Conservation (phyloP, 1,284 basidiomycete species). For the Pascua guehoae region DNA sequence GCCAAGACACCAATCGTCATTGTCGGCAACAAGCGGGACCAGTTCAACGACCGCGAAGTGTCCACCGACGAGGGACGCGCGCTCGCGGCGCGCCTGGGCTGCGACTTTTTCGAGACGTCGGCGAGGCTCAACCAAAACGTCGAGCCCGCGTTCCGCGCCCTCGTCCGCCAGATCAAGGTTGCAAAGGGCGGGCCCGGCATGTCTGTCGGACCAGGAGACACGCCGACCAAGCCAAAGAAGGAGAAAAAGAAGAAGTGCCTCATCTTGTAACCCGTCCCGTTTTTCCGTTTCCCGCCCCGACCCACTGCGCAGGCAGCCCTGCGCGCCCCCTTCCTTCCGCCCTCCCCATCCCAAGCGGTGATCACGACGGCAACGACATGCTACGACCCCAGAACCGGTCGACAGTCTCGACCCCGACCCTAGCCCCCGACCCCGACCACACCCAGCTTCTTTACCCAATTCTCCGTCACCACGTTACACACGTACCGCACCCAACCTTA, state of each 20-base stretch:
- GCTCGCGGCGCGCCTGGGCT: slow-evolving; percentile 81
- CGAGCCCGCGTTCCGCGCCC: slow-evolving; percentile 83
- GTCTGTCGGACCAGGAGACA: slow-evolving; percentile 4
- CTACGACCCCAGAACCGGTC: no score
- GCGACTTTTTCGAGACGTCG: slow-evolving; percentile 93
- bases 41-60: slow-evolving; percentile 74
- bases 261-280: slow-evolving; percentile 34
- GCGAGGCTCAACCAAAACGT: slow-evolving; percentile 95
- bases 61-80: slow-evolving; percentile 81
- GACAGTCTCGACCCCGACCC: no score
- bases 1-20: slow-evolving; percentile 59
- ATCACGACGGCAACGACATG: no score
- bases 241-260: slow-evolving; percentile 47
- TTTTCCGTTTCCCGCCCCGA: no score
- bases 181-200: slow-evolving; percentile 23
- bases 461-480: no score
- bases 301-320: no score
- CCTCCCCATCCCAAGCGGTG: no score
- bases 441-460: no score
- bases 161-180: slow-evolving; percentile 75
- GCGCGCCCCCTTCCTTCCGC: no score
- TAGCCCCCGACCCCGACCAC: no score
- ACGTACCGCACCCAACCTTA: no score
- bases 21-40: slow-evolving; percentile 86
- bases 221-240: slow-evolving; percentile 18